Evolutionary conservation across 1,284 basidiomycete species (phyloP).

Genomic region (Leccinum pachyderme): DNA sequence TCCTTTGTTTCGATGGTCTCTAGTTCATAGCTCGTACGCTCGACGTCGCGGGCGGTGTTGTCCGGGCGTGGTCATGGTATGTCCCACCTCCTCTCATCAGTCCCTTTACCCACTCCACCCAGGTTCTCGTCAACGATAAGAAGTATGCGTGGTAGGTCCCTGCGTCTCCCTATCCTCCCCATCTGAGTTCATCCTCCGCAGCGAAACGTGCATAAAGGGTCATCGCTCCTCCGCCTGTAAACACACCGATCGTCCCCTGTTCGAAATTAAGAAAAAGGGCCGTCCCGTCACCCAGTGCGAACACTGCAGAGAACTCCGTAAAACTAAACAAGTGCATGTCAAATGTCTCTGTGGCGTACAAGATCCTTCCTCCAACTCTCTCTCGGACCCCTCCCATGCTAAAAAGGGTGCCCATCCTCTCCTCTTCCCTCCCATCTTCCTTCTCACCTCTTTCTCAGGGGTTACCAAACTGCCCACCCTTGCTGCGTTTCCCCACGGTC

Average conservation of each 20-base stretch:
- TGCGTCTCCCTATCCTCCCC: neutral
- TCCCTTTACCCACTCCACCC: constrained; percentile 2
- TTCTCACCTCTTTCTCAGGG: constrained; percentile 44
- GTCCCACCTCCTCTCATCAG: constrained; percentile 14
- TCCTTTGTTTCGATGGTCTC: constrained; percentile 28
- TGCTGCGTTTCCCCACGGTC: constrained; percentile 71
- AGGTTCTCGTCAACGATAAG: constrained; percentile 78
- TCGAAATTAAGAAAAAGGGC: constrained; percentile 81
- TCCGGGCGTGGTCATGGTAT: constrained; percentile 38
- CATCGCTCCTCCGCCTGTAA: constrained; percentile 77
- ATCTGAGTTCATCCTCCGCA: constrained; percentile 28
- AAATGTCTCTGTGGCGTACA: constrained; percentile 58
- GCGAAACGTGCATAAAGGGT: constrained; percentile 82
- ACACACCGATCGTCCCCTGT: constrained; percentile 74
- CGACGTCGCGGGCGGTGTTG: constrained; percentile 45
- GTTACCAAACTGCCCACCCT: constrained; percentile 55
- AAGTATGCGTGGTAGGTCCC: constrained; percentile 73
- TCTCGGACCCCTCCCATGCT: constrained; percentile 33
- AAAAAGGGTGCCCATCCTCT: constrained; percentile 55
- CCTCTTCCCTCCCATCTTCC: neutral
- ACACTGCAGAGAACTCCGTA: constrained; percentile 72
- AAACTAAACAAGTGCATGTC: constrained; percentile 71
- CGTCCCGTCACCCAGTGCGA: constrained; percentile 79
- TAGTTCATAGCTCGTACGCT: constrained; percentile 45
- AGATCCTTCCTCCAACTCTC: constrained; percentile 31